These are phyloP conservation scores for Mucor lusitanicus DNA, from an alignment of 371 early-diverging fungal genomes.

Conservation along the genomic window DNA sequence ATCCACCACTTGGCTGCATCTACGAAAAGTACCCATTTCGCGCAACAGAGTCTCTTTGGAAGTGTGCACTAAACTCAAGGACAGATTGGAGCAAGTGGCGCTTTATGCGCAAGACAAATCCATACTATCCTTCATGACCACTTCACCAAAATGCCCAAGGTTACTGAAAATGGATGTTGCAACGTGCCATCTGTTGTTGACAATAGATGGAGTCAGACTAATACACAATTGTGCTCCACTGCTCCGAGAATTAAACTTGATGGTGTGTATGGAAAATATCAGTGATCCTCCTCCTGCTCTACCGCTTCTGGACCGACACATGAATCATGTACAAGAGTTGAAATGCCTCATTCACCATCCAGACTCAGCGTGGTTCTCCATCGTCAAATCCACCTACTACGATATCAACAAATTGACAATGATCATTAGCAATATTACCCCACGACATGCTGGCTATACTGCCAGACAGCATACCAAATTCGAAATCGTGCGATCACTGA, in stretches of 20 bases:
- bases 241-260: background rate
- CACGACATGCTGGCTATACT: background rate
- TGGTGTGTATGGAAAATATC: background rate
- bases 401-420: background rate
- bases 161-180: background rate
- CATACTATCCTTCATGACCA: background rate
- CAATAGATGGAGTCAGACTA: background rate
- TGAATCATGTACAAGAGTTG: background rate
- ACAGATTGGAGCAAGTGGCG: background rate
- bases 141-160: background rate
- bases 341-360: background rate
- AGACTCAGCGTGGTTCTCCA: background rate
- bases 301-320: background rate
- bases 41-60: background rate
- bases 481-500: background rate
- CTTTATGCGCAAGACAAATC: background rate
- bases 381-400: background rate
- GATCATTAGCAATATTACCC: background rate
- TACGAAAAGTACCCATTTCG: conserved; percentile 1
- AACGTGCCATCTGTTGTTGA: background rate
- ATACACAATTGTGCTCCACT: background rate
- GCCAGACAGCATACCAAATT: background rate
- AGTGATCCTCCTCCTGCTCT: background rate
- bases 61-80: background rate
- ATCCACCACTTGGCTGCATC: background rate